These are phyloP conservation scores for Nicotiana attenuata DNA, from an alignment of 257 asterid genomes.

Conservation along the genomic window DNA sequence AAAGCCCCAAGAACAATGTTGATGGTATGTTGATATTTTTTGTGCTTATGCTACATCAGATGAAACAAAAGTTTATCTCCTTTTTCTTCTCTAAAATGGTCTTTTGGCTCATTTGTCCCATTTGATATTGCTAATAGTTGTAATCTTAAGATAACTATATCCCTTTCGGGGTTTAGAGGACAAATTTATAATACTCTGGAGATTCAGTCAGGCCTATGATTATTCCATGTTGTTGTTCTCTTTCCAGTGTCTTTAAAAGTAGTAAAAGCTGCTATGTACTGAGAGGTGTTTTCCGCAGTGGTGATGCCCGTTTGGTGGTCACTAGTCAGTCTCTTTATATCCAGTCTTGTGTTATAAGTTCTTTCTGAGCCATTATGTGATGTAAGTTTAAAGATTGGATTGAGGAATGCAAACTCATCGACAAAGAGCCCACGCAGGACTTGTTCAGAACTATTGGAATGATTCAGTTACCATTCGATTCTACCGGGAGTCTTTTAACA, in stretches of 20 bases:
- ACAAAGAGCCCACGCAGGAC: no score
- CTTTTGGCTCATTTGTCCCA: neutral
- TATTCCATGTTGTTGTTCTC: neutral
- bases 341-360: neutral
- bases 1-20: constrained; percentile 9
- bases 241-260: neutral
- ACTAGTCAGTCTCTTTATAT: neutral
- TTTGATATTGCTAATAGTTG: neutral
- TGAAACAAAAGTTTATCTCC: neutral
- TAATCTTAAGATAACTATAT: neutral
- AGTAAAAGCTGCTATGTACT: neutral
- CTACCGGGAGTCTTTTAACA: no score
- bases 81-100: neutral
- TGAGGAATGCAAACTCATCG: no score
- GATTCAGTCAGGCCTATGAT: neutral
- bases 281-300: neutral
- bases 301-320: neutral
- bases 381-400: neutral
- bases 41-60: neutral
- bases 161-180: neutral
- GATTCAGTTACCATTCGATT: no score
- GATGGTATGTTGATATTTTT: constrained; percentile 11
- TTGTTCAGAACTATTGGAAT: no score
- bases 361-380: neutral
- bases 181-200: neutral